Evolutionary conservation across 345 rosid genomes (phyloP).

Genomic region (Salix dunnii): DNA sequence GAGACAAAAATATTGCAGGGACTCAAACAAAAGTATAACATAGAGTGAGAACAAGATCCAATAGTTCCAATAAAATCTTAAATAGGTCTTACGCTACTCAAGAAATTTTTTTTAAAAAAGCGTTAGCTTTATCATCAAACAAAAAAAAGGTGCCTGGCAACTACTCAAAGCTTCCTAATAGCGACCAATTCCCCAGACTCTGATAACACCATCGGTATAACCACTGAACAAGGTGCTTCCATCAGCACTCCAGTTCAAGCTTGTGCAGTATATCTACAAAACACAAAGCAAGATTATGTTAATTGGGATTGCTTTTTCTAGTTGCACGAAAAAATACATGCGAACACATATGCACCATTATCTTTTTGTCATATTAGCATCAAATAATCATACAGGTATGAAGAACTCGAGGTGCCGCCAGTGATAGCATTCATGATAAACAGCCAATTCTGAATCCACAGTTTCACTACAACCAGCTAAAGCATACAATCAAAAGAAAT

Average conservation of each 20-base stretch:
- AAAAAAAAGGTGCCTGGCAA: background rate
- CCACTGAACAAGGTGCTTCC: constrained; percentile 96
- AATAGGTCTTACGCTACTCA: background rate
- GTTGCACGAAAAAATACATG: background rate
- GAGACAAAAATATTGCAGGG: background rate
- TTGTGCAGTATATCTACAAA: constrained; percentile 82
- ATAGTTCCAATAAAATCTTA: constrained; percentile 10
- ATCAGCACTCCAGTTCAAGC: constrained; percentile 89
- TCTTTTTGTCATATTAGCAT: background rate
- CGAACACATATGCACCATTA: background rate
- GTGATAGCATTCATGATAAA: background rate
- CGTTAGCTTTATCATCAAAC: background rate
- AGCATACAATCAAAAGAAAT: background rate
- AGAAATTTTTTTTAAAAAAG: background rate
- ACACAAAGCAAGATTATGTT: background rate
- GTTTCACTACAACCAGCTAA: background rate
- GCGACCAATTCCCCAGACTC: constrained; percentile 97
- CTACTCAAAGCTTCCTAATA: background rate
- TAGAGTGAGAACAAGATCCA: constrained; percentile 4
- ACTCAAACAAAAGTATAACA: constrained; percentile 1
- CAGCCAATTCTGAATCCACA: background rate
- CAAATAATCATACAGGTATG: background rate
- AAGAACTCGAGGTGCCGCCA: background rate
- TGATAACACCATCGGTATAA: constrained; percentile 87
- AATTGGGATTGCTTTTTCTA: background rate